phyloP scores from a whole-genome alignment of 148 eudicot species.

The Polygonum aviculare region DNA sequence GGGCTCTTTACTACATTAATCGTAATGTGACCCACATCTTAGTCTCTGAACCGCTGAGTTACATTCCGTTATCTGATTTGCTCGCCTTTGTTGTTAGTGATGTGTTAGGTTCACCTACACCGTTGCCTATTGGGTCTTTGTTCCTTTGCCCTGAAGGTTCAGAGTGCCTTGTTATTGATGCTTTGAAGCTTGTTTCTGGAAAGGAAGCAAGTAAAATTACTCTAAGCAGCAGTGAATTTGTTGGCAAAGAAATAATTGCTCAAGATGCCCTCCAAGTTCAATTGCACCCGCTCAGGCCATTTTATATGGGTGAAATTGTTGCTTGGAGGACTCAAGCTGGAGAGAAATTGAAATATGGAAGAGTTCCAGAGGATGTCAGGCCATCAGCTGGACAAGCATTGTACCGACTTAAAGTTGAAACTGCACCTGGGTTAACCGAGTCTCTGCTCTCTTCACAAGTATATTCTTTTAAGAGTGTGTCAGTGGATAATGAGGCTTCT shows the following conservation, averaged over 20 bases:
- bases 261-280: conserved; percentile 92
- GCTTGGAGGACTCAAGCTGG: conserved; percentile 94
- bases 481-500: conserved; percentile 43
- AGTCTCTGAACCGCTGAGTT: conserved; percentile 84
- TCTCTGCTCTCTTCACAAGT: conserved; percentile 78
- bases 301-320: conserved; percentile 85
- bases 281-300: conserved; percentile 94
- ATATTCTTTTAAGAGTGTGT: conserved; percentile 78
- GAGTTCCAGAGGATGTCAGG: conserved; percentile 79
- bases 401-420: conserved; percentile 76
- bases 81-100: conserved; percentile 67
- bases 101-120: conserved; percentile 55
- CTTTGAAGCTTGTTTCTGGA: conserved; percentile 55
- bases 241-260: conserved; percentile 70
- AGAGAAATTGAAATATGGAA: conserved; percentile 91
- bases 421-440: conserved; percentile 49
- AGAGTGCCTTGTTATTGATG: conserved; percentile 57
- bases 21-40: conserved; percentile 38
- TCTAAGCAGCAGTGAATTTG: conserved; percentile 34
- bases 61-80: conserved; percentile 62
- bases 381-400: conserved; percentile 96
- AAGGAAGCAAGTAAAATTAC: conserved; percentile 29
- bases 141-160: conserved; percentile 72
- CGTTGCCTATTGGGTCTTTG: conserved; percentile 67
- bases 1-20: conserved; percentile 65